phyloP scores from a whole-genome alignment of 2,329 filamentous ascomycete genomes.

The Cladosporium velox region DNA sequence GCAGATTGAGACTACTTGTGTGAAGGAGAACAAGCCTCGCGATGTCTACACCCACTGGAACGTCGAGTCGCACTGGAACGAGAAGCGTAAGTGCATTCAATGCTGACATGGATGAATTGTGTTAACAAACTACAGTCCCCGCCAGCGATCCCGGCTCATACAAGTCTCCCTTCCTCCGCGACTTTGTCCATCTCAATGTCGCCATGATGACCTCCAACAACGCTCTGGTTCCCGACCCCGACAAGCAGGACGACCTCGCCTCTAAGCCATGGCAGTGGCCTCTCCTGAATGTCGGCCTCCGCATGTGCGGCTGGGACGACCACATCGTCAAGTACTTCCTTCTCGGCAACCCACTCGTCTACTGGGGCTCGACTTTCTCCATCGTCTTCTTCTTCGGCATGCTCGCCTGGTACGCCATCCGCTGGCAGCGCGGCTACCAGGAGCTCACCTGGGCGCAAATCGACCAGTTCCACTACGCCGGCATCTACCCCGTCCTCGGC shows the following conservation, averaged over 20 bases:
- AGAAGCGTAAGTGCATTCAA: conserved; percentile 69
- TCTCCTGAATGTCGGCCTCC: conserved; percentile 87
- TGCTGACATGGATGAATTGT: not conserved
- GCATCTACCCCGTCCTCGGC: conserved; percentile 84
- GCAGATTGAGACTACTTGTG: conserved; percentile 96
- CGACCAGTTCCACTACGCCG: conserved; percentile 92
- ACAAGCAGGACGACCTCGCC: conserved; percentile 97
- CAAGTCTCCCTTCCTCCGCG: conserved; percentile 94
- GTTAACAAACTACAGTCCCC: conserved; percentile 61
- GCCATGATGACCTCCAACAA: conserved; percentile 99
- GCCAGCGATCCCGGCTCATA: conserved; percentile 86
- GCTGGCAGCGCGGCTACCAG: conserved; percentile 92
- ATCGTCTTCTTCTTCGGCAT: conserved; percentile 72
- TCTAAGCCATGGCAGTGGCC: conserved; percentile 99
- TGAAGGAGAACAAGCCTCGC: conserved; percentile 86
- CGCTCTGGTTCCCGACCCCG: conserved; percentile 91
- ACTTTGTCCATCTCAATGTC: conserved; percentile 97
- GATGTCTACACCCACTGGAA: conserved; percentile 99
- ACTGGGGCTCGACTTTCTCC: conserved; percentile 87
- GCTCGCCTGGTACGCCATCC: conserved; percentile 80
- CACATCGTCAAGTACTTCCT: conserved; percentile 97
- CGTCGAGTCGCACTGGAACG: conserved; percentile 91
- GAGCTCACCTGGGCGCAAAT: conserved; percentile 80
- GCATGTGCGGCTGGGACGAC: conserved; percentile 99
- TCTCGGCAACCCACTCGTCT: conserved; percentile 91